Evolutionary conservation across 2,329 filamentous ascomycete genomes (phyloP).

Genomic region (Kalmusia sp.): DNA sequence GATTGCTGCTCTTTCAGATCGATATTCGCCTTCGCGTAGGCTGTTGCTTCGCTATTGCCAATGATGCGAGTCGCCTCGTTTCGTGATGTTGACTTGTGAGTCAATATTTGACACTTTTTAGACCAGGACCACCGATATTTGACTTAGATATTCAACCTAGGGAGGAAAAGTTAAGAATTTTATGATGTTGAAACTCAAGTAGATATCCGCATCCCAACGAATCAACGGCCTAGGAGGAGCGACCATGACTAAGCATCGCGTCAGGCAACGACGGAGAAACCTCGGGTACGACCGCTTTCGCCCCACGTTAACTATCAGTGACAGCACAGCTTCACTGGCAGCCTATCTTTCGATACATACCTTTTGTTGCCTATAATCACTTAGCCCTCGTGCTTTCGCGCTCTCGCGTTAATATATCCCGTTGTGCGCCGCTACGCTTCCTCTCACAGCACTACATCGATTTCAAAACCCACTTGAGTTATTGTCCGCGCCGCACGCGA

Average conservation of each 20-base stretch:
- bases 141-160: no score
- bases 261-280: conserved; percentile 15
- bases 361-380: background rate
- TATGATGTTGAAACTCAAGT: background rate
- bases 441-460: background rate
- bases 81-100: no score
- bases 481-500: conserved; percentile 23
- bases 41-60: no score
- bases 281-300: conserved; percentile 10
- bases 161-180: no score
- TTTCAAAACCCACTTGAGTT: conserved; percentile 4
- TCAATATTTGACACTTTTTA: no score
- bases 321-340: conserved; percentile 14
- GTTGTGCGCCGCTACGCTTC: no score
- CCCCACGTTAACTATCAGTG: conserved; percentile 21
- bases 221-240: conserved; percentile 5
- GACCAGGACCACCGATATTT: no score
- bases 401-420: background rate
- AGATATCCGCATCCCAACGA: conserved; percentile 2
- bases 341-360: conserved; percentile 14
- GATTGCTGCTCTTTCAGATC: no score
- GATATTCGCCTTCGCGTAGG: no score
- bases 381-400: background rate
- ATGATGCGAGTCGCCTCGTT: no score
- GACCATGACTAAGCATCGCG: conserved; percentile 7